Conservation (phyloP, 495 filamentous ascomycete species). For the Echria macrotheca region DNA sequence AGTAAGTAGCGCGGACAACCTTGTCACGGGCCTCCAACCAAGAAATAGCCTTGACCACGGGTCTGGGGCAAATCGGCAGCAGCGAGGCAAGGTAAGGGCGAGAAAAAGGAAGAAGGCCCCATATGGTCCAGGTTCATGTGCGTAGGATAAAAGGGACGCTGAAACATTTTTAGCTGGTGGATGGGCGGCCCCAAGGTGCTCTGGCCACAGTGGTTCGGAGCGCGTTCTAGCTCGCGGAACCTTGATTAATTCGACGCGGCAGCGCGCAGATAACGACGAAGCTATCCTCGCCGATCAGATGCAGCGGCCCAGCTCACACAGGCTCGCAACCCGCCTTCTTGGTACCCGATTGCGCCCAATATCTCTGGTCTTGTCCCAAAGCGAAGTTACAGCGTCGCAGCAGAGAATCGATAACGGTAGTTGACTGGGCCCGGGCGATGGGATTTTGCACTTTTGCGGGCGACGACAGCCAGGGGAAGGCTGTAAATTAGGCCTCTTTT, state of each 20-base stretch:
- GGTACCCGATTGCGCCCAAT: background rate
- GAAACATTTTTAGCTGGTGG: slow-evolving; percentile 8
- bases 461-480: slow-evolving; percentile 2
- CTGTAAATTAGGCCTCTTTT: slow-evolving; percentile 17
- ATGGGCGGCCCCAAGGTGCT: too few relatives aligned
- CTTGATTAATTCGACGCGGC: background rate
- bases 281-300: background rate
- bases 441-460: background rate
- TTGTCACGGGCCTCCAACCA: too few relatives aligned
- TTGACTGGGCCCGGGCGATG: slow-evolving; percentile 8
- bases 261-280: background rate
- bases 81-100: background rate
- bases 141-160: slow-evolving; percentile 7
- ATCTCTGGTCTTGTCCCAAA: slow-evolving; percentile 4
- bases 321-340: too few relatives aligned
- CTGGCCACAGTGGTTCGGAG: too few relatives aligned
- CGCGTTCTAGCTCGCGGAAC: slow-evolving; percentile 3
- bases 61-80: background rate
- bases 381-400: slow-evolving; percentile 18
- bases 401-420: slow-evolving; percentile 9
- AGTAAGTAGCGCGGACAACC: too few relatives aligned
- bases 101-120: slow-evolving; percentile 3
- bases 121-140: too few relatives aligned
- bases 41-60: too few relatives aligned
- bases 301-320: slow-evolving; percentile 1